These are phyloP conservation scores for Dissophora globulifera DNA, from an alignment of 192 early-diverging fungal genomes.

Conservation along the genomic window DNA sequence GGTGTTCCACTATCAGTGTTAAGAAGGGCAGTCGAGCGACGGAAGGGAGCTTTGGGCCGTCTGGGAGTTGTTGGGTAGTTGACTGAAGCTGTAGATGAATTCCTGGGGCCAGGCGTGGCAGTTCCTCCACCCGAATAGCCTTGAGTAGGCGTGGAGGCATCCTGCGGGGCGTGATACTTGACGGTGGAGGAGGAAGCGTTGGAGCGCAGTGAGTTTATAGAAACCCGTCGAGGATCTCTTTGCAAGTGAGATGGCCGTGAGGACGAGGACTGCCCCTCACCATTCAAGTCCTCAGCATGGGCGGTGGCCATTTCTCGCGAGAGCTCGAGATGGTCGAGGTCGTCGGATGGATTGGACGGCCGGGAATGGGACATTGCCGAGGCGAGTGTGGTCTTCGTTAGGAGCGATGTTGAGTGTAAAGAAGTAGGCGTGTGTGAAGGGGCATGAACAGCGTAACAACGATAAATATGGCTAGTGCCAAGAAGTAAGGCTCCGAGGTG, in stretches of 20 bases:
- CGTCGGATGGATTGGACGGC: constrained; percentile 13
- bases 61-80: constrained; percentile 6
- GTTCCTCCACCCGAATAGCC: not conserved
- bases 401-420: not conserved
- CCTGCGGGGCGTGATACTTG: constrained; percentile 19
- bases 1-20: constrained; percentile 4
- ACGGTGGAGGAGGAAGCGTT: constrained; percentile 32
- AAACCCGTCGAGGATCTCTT: constrained; percentile 29
- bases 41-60: constrained; percentile 21
- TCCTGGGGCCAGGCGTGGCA: not conserved
- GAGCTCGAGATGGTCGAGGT: constrained; percentile 37
- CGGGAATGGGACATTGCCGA: constrained; percentile 39
- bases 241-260: constrained; percentile 9
- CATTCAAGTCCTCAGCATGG: constrained; percentile 7
- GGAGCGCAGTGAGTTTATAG: constrained; percentile 37
- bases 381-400: not conserved
- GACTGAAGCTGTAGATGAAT: not conserved
- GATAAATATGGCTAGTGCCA: not conserved
- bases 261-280: constrained; percentile 4
- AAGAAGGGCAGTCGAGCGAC: constrained; percentile 23
- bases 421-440: not conserved
- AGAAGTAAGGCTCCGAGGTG: not conserved
- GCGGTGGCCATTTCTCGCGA: constrained; percentile 17
- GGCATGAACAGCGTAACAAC: not conserved
- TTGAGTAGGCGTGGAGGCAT: not conserved